phyloP scores from a whole-genome alignment of 2,329 filamentous ascomycete genomes.

The Diaporthe vaccinii region DNA sequence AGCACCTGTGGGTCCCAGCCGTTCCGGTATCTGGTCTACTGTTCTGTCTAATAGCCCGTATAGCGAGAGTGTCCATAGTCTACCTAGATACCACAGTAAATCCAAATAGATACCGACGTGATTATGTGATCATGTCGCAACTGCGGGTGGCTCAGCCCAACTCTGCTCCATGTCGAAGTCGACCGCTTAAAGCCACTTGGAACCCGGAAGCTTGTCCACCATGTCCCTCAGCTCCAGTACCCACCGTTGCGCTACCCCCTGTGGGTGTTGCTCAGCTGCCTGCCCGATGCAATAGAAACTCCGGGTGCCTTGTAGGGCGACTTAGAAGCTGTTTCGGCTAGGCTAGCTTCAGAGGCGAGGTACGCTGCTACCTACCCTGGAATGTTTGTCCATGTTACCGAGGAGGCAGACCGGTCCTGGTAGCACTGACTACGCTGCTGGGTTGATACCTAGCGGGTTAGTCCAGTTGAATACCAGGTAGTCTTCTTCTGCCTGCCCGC shows the following conservation, averaged over 20 bases:
- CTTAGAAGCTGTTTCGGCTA: too few species aligned
- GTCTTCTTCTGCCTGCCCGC: constrained; percentile 1
- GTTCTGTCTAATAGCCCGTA: background rate
- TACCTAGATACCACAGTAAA: too few species aligned
- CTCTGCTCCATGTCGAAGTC: background rate
- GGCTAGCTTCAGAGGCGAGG: background rate
- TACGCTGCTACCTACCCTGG: background rate
- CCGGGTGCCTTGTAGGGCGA: background rate
- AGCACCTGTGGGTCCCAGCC: background rate
- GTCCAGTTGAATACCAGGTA: background rate
- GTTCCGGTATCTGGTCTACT: background rate
- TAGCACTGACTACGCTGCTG: background rate
- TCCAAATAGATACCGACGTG: background rate
- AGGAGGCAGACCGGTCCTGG: background rate
- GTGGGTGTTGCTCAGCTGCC: constrained; percentile 2
- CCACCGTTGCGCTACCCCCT: background rate
- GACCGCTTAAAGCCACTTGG: background rate
- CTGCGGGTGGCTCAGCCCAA: background rate
- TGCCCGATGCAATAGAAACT: background rate
- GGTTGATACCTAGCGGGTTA: background rate
- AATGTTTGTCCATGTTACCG: background rate
- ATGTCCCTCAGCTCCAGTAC: background rate
- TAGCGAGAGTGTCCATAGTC: background rate
- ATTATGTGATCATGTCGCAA: constrained; percentile 8
- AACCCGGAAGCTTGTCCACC: constrained; percentile 2